These are phyloP conservation scores for Leptographium procerum DNA, from an alignment of 2,329 filamentous ascomycete genomes.

Conservation along the genomic window DNA sequence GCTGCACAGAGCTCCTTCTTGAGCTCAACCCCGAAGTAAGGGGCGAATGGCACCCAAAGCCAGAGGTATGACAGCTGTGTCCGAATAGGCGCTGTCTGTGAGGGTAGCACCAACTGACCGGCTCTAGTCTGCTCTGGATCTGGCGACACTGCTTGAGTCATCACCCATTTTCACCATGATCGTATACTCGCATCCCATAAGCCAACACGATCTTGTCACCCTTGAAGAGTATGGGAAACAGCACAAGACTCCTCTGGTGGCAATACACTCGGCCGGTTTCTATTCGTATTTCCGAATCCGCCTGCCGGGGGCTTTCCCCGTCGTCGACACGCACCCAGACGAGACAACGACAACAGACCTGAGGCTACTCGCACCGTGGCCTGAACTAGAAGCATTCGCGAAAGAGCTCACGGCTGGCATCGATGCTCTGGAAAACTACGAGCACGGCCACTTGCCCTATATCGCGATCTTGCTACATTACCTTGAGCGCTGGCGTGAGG, in stretches of 20 bases:
- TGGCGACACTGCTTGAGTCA: conserved; percentile 24
- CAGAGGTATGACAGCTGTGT: conserved; percentile 22
- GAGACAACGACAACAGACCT: conserved; percentile 76
- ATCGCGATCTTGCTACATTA: conserved; percentile 73
- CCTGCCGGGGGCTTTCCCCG: conserved; percentile 70
- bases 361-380: conserved; percentile 75
- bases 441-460: conserved; percentile 88
- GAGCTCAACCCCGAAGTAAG: conserved; percentile 91
- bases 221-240: conserved; percentile 37
- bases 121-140: conserved; percentile 2
- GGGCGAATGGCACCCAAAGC: conserved; percentile 54
- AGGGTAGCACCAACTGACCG: not conserved
- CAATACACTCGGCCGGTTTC: conserved; percentile 83
- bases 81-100: not conserved
- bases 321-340: conserved; percentile 93
- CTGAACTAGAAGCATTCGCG: conserved; percentile 60
- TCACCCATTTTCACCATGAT: conserved; percentile 39
- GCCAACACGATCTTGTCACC: conserved; percentile 28
- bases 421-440: conserved; percentile 58
- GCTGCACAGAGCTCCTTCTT: conserved; percentile 62
- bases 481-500: conserved; percentile 66
- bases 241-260: conserved; percentile 61
- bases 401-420: conserved; percentile 56
- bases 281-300: conserved; percentile 79
- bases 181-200: conserved; percentile 41